A percentile compares a stretch with the other conserved stretches of the same genome.
Conservation (phyloP, 106 monocot genomes). For the Dendrobium officinale region DNA sequence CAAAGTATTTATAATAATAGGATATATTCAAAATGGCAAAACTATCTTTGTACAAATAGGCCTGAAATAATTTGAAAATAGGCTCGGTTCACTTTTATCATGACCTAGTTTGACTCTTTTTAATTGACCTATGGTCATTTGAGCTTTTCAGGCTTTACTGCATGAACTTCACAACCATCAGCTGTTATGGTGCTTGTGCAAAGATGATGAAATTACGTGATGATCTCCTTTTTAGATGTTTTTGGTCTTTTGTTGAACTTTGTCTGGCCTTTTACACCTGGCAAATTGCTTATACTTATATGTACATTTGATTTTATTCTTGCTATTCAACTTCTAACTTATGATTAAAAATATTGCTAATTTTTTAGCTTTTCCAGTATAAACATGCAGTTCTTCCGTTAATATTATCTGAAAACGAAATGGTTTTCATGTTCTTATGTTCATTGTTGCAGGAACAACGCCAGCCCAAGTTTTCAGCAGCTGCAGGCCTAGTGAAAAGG, state of each 20-base stretch:
- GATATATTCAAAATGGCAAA: too few species aligned
- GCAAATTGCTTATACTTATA: neutral
- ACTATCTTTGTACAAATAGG: neutral
- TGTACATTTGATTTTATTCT: neutral
- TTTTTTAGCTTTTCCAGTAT: neutral
- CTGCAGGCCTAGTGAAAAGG: constrained; percentile 68
- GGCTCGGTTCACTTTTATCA: neutral
- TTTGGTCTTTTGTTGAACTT: neutral
- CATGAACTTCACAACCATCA: too few species aligned
- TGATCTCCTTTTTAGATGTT: neutral
- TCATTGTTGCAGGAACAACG: constrained; percentile 41
- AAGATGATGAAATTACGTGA: too few species aligned
- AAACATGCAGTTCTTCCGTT: neutral
- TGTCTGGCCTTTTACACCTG: neutral
- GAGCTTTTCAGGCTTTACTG: neutral
- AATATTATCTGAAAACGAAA: neutral
- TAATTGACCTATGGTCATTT: neutral
- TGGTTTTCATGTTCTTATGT: neutral
- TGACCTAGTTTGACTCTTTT: neutral
- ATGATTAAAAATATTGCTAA: neutral
- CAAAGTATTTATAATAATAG: too few species aligned
- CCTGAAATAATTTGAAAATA: neutral
- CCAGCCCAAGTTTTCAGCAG: constrained; percentile 50
- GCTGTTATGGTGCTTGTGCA: too few species aligned
- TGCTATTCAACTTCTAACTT: neutral